A percentile compares a stretch with the other conserved stretches of the same genome.
phyloP scores from a whole-genome alignment of 2,329 filamentous ascomycete genomes.

The Fonsecaea pedrosoi region DNA sequence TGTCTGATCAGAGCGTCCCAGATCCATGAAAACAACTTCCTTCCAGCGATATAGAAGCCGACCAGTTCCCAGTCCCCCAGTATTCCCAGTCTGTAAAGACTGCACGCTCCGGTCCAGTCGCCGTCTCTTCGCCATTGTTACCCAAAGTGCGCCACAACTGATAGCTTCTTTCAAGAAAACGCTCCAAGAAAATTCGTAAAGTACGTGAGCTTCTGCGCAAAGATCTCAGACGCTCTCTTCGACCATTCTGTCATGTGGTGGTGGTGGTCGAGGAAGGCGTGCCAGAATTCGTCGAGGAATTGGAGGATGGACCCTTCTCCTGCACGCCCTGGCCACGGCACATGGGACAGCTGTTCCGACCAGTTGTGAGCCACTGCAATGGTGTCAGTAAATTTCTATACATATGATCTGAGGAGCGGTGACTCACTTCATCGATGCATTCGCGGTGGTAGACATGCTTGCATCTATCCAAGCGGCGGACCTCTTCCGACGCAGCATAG shows the following conservation, averaged over 20 bases:
- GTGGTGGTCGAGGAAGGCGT: slow-evolving; percentile 20
- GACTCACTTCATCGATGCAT: slow-evolving; percentile 71
- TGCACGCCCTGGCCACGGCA: slow-evolving; percentile 66
- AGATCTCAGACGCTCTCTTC: neutral
- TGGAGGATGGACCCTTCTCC: slow-evolving; percentile 44
- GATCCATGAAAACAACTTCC: slow-evolving; percentile 23
- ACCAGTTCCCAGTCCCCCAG: slow-evolving; percentile 9
- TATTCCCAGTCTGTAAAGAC: slow-evolving; percentile 3
- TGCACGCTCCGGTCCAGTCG: slow-evolving; percentile 5
- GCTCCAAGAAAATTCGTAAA: slow-evolving; percentile 32
- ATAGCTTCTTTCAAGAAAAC: slow-evolving; percentile 17
- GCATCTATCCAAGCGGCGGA: slow-evolving; percentile 67
- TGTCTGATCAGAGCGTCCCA: slow-evolving; percentile 17
- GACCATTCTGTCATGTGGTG: slow-evolving; percentile 10
- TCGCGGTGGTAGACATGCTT: slow-evolving; percentile 71
- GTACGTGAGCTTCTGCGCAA: slow-evolving; percentile 12
- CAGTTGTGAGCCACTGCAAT: slow-evolving; percentile 69
- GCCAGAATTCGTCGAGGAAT: slow-evolving; percentile 15
- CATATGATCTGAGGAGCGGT: neutral
- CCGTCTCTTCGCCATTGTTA: slow-evolving; percentile 14
- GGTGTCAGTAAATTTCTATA: slow-evolving; percentile 43
- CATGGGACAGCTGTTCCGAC: slow-evolving; percentile 68
- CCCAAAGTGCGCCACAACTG: slow-evolving; percentile 25
- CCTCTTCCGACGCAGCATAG: slow-evolving; percentile 67
- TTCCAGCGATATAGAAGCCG: neutral